These are phyloP conservation scores for Beverwykella pulmonaria DNA, from an alignment of 495 filamentous ascomycete species.

Conservation along the genomic window DNA sequence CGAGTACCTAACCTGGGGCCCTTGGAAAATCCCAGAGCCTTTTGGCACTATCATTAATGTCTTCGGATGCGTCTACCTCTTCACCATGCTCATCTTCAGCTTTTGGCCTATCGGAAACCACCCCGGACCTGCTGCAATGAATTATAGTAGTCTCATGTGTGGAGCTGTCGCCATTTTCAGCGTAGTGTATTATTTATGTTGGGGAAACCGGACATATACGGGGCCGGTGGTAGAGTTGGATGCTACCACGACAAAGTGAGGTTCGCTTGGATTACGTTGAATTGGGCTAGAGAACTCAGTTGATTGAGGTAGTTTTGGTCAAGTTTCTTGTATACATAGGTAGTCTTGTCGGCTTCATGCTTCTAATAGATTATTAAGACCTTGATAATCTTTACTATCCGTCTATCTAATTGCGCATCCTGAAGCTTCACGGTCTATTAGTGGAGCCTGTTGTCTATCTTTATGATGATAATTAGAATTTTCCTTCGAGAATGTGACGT, in stretches of 20 bases:
- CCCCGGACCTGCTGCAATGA: constrained; percentile 1
- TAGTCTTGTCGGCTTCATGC: no score
- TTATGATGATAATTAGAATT: no score
- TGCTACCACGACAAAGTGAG: neutral
- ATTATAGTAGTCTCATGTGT: constrained; percentile 16
- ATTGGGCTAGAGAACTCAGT: neutral
- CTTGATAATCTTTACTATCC: no score
- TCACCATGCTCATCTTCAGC: constrained; percentile 12
- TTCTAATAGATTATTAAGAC: no score
- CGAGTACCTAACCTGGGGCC: constrained; percentile 10
- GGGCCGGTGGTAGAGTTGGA: constrained; percentile 15
- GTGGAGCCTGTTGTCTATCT: no score
- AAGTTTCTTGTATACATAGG: no score
- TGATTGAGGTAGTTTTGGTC: no score
- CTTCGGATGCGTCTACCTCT: constrained; percentile 16
- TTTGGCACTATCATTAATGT: constrained; percentile 22
- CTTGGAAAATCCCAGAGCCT: constrained; percentile 24
- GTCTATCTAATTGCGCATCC: no score
- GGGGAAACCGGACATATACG: constrained; percentile 9
- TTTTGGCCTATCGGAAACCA: constrained; percentile 16
- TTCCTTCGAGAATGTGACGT: no score
- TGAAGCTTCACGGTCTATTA: no score
- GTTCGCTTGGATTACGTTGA: neutral
- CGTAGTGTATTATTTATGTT: constrained; percentile 17
- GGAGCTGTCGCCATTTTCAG: constrained; percentile 12